Conservation (phyloP, 1,139 yeast species). For the Hansenula anomala region DNA sequence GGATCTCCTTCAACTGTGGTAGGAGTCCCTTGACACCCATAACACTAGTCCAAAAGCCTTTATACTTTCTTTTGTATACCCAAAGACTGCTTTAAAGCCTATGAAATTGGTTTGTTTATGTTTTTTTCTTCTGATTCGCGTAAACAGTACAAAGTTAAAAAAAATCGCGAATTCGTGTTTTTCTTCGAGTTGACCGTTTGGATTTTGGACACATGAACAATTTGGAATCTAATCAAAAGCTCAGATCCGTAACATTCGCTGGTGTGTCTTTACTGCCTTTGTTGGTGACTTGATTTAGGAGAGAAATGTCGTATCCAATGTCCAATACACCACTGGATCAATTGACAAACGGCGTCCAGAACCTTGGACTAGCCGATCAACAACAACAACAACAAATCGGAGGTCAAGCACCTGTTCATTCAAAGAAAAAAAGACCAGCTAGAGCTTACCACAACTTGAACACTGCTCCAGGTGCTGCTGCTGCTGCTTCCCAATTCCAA, state of each 20-base stretch:
- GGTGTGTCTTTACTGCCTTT: too few species aligned
- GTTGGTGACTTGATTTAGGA: too few species aligned
- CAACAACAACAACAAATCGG: conserved; percentile 3
- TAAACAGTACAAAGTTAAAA: too few species aligned
- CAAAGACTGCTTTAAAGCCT: too few species aligned
- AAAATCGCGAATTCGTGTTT: background rate
- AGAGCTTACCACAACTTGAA: conserved; percentile 39
- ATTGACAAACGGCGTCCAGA: conserved; percentile 9
- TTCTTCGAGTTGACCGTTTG: too few species aligned
- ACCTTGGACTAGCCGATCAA: conserved; percentile 4
- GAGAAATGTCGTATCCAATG: background rate
- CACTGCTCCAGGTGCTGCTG: background rate
- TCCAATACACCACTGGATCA: background rate
- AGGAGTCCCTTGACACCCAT: conserved; percentile 85
- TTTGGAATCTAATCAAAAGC: too few species aligned
- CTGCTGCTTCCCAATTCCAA: background rate
- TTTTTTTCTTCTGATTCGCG: too few species aligned
- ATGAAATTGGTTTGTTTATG: background rate
- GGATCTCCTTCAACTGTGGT: conserved; percentile 70
- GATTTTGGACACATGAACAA: too few species aligned
- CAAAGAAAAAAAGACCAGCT: conserved; percentile 36
- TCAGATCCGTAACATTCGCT: too few species aligned
- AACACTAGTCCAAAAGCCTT: background rate
- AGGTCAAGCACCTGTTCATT: background rate
- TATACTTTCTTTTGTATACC: background rate